phyloP scores from a whole-genome alignment of 371 early-diverging fungal genomes.

The Mucor racemosus region DNA sequence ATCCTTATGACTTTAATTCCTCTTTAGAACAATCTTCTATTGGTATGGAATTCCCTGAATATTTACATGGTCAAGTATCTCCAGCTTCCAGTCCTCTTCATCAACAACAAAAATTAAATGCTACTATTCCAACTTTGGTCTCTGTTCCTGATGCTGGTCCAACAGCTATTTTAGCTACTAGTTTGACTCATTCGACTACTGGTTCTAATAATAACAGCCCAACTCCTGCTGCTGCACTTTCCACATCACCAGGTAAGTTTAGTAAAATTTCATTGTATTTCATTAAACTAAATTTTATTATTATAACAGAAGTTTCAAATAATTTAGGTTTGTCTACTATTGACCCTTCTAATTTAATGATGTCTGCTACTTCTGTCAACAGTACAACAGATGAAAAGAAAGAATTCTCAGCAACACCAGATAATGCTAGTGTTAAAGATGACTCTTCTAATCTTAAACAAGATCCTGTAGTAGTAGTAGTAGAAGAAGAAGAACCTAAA shows the following conservation, averaged over 20 bases:
- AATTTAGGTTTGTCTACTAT: conserved; percentile 15
- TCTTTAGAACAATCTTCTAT: background rate
- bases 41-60: conserved; percentile 36
- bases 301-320: background rate
- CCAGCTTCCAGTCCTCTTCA: conserved; percentile 33
- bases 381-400: background rate
- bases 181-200: background rate
- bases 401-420: background rate
- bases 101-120: conserved; percentile 8
- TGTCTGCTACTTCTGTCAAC: background rate
- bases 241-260: conserved; percentile 19
- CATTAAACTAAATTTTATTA: background rate
- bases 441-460: background rate
- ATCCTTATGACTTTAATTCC: conserved; percentile 23
- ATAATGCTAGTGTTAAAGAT: background rate
- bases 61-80: conserved; percentile 32
- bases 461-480: background rate
- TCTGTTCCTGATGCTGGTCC: conserved; percentile 56
- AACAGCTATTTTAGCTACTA: conserved; percentile 38
- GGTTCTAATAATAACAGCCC: background rate
- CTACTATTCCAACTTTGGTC: conserved; percentile 36
- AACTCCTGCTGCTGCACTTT: background rate
- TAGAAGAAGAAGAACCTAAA: conserved; percentile 30
- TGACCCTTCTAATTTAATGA: conserved; percentile 30
- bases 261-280: background rate